Base-by-base conservation (phyloP, 768 basidiomycete genomes). In the Serendipita sp. region DNA sequence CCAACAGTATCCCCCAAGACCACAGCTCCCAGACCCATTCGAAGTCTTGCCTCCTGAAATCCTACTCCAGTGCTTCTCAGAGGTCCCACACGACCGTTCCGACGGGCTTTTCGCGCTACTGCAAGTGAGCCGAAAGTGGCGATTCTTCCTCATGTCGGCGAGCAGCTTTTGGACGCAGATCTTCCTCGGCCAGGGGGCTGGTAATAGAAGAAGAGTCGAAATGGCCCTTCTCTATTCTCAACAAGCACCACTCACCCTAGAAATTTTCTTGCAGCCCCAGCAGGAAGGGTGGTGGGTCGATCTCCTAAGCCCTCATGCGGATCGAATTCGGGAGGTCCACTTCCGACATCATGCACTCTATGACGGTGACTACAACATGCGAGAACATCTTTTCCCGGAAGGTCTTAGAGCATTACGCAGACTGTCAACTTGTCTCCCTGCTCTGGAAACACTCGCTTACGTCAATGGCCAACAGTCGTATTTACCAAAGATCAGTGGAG, bases 151-250 rank as follows among this genome's bases (percentile, higher is more conserved):
- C 55, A 37, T 33, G 36, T 60, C 55, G 4, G 55, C 55, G 36
- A 60, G 55, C 36, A 60, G 27, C 33, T 37, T 60, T n/a, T 60
- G 55, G 55, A 60, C 55, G 27, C 55, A 36, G 23, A 34, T 60
- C 27, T 60, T 31, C 11, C 10, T 60, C 36, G 55, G 48, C 6
- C 48, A 50, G n/a, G 36, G 55, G 8, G n/a, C 27, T 31, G 55
- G 55, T 11, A 60, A 60, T n/a, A 34, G 18, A 8, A 23, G 55
- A 8, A 23, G 27, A 60, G 27, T 37, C 27, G 27, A 37, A 31
- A 60, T 33, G 55, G 55, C 27, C 16, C 36, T 60, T 36, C 55
- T 29, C 2, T 60, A 37, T 29, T 60, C 55, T 27, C 55, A 50
- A n/a, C 6, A 31, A 18, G 48, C 48, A 31, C 55, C 27, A 29